These are phyloP conservation scores for Crithidia bombi DNA, from an alignment of 208 protist species.

Conservation along the genomic window DNA sequence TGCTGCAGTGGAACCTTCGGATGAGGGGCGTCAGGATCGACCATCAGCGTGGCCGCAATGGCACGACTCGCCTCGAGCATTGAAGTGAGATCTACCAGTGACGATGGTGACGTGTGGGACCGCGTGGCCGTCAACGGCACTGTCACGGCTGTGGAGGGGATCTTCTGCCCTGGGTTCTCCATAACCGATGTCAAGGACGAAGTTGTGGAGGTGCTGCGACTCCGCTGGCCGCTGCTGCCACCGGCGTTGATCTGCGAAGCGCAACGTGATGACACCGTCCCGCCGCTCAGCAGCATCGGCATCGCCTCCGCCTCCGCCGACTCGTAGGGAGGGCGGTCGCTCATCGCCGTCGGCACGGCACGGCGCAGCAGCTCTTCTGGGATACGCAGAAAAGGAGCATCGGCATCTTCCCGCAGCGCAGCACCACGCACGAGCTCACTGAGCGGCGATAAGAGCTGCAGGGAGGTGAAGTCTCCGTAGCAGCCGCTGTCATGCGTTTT, in stretches of 20 bases:
- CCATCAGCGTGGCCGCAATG: constrained; percentile 27
- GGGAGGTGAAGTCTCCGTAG: background rate
- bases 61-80: constrained; percentile 1
- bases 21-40: constrained; percentile 34
- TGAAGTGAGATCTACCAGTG: constrained; percentile 6
- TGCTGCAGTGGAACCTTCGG: no score
- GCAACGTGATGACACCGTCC: no score
- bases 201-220: no score
- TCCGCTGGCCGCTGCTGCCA: no score
- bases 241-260: no score
- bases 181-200: no score
- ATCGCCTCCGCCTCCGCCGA: no score
- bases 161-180: no score
- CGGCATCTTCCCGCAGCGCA: constrained; percentile 21
- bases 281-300: background rate
- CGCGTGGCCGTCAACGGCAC: background rate
- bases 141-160: background rate
- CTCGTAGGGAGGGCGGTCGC: background rate
- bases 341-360: background rate
- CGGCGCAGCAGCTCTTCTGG: constrained; percentile 1
- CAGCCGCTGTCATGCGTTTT: background rate
- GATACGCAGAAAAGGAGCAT: constrained; percentile 19
- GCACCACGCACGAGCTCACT: constrained; percentile 39
- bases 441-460: background rate
- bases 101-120: constrained; percentile 8